Evolutionary conservation across 139 green algal species (phyloP).

Genomic region (Ettlia oleoabundans): DNA sequence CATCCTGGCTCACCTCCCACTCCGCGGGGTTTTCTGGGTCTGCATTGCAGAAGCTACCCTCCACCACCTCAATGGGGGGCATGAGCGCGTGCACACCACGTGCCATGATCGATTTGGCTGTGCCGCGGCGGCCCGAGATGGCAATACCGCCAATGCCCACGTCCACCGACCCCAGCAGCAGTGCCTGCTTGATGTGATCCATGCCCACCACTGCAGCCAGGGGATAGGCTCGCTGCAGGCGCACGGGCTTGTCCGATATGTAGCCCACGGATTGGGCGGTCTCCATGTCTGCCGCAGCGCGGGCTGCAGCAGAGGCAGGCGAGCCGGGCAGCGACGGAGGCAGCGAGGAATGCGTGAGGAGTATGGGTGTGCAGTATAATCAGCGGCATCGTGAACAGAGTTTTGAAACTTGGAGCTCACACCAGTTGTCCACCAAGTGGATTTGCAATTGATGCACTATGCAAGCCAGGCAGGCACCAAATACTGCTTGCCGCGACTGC

Average conservation of each 20-base stretch:
- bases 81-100: constrained; percentile 94
- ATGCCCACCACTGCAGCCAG: constrained; percentile 90
- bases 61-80: constrained; percentile 97
- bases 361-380: too few relatives aligned
- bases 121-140: constrained; percentile 92
- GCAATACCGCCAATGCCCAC: constrained; percentile 90
- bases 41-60: constrained; percentile 91
- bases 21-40: constrained; percentile 86
- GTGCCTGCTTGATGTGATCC: constrained; percentile 95
- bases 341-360: too few relatives aligned
- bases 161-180: constrained; percentile 98
- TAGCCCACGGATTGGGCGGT: constrained; percentile 20
- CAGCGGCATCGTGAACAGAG: too few relatives aligned
- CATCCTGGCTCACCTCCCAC: constrained; percentile 79
- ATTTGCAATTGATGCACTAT: too few relatives aligned
- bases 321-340: not conserved
- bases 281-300: constrained; percentile 36
- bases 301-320: constrained; percentile 9
- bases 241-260: constrained; percentile 33
- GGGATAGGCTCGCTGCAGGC: constrained; percentile 71
- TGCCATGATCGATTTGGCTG: constrained; percentile 98
- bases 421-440: too few relatives aligned
- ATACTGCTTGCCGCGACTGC: not conserved
- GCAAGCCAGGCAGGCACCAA: too few relatives aligned
- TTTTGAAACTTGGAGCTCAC: too few relatives aligned